Conservation (phyloP, 257 asterid genomes). For the Plantago ovata region DNA sequence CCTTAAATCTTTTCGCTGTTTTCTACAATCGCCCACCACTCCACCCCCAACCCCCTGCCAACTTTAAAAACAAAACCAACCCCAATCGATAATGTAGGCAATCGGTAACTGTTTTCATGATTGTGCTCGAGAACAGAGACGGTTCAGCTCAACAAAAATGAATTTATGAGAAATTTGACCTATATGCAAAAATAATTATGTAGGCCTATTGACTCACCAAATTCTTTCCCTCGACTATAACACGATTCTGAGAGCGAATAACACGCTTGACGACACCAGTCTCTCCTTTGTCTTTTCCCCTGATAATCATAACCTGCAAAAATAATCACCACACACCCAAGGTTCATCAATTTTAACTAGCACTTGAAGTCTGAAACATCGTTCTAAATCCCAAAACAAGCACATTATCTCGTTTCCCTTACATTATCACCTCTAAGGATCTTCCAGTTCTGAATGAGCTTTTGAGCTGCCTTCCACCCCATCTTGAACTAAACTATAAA, state of each 20-base stretch:
- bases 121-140: too few relatives aligned
- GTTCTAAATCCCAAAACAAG: neutral
- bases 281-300: conserved; percentile 97
- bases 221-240: conserved; percentile 89
- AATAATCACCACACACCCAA: neutral
- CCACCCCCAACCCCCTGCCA: too few relatives aligned
- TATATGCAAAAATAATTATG: too few relatives aligned
- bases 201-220: conserved; percentile 39
- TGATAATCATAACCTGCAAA: conserved; percentile 78
- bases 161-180: too few relatives aligned
- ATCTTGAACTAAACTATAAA: conserved; percentile 17
- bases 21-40: too few relatives aligned
- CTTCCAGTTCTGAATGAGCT: conserved; percentile 87
- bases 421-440: conserved; percentile 91
- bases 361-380: neutral
- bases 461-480: conserved; percentile 99
- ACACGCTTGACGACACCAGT: conserved; percentile 76
- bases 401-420: conserved; percentile 24
- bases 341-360: neutral
- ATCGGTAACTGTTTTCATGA: too few relatives aligned
- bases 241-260: conserved; percentile 86
- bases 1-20: too few relatives aligned
- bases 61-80: too few relatives aligned
- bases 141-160: too few relatives aligned
- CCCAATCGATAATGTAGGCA: too few relatives aligned